Base-by-base conservation (phyloP, 306 rosid genomes). In the Pyrus bretschneideri region DNA sequence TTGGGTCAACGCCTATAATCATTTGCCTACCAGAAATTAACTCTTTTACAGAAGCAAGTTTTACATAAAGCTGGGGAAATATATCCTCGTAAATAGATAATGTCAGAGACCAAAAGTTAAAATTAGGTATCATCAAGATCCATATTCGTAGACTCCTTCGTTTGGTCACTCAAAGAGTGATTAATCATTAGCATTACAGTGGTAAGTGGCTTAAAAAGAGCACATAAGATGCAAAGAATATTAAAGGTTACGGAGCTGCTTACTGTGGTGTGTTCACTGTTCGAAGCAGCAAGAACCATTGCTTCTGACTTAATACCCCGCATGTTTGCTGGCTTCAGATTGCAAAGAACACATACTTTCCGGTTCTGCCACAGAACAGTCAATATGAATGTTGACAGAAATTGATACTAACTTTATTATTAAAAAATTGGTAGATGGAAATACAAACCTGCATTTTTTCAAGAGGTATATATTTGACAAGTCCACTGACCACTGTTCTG, bases 211-310 rank as follows among this genome's bases (percentile, higher is more conserved):
- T 4, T 46, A 4, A 13, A 6, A 46, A 27, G 68, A 25, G 25
- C 30, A 70, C 11, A 38, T 33, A 63, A 46, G 80, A 69, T 59
- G 67, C 55, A 45, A 59, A 11, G n/a, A 68, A 29, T 22, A 68
- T 64, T 45, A 55, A 68, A 80, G 74, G 65, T 31, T 17, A 40
- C 19, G 31, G 51, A 82, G 44, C 33, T 61, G 62, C 87, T 76
- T 80, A 95, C 99, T 83, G 79, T 75, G 68, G 92, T 84, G 75
- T 86, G 86, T 73, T 90, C 94, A 71, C 83, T 81, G 80, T 79
- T 88, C 49, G 93, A 87, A 81, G 97, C 97, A 75, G 93, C 92
- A 85, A 95, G 99, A 80, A 95, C 97, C 99, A 89, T 95, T 33
- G 99, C 99, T 60, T 95, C 96, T 66, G 99, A 95, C 82, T 91